These are phyloP conservation scores for Eucalyptus polybractea DNA, from an alignment of 345 rosid species.

Conservation along the genomic window DNA sequence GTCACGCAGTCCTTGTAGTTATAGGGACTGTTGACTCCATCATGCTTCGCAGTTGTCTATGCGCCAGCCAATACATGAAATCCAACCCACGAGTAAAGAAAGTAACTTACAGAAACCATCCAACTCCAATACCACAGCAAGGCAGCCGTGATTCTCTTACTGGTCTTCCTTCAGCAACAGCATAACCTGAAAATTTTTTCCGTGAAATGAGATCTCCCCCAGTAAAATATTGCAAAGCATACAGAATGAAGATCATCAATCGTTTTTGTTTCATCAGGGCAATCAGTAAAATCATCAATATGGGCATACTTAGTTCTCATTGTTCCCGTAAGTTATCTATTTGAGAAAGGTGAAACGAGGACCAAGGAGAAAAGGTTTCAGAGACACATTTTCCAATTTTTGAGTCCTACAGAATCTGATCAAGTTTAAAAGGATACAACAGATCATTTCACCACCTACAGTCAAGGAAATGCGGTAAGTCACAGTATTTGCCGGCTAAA, in stretches of 20 bases:
- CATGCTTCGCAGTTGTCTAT: not conserved
- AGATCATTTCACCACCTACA: not conserved
- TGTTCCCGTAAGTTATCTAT: not conserved
- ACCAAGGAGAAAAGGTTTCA: not conserved
- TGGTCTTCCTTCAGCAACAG: conserved; percentile 83
- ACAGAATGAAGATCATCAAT: not conserved
- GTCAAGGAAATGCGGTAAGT: not conserved
- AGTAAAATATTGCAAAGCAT: not conserved
- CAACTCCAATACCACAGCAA: conserved; percentile 82
- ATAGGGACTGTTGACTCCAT: not conserved
- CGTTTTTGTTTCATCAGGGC: not conserved
- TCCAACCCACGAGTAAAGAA: not conserved
- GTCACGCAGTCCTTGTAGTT: not conserved
- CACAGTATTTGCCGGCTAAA: not conserved
- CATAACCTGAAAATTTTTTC: conserved; percentile 33
- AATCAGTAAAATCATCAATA: not conserved
- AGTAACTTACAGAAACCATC: conserved; percentile 80
- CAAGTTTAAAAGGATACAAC: not conserved
- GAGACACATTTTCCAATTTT: not conserved
- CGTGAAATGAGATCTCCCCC: not conserved
- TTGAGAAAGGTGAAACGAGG: not conserved
- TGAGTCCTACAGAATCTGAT: not conserved
- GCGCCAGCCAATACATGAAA: not conserved
- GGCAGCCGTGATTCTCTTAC: conserved; percentile 64
- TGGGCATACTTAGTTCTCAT: not conserved